Percentiles rank a stretch among this genome's conserved stretches.
Evolutionary conservation across 2,329 filamentous ascomycete genomes (phyloP).

Genomic region (Sarocladiaceae sp.): DNA sequence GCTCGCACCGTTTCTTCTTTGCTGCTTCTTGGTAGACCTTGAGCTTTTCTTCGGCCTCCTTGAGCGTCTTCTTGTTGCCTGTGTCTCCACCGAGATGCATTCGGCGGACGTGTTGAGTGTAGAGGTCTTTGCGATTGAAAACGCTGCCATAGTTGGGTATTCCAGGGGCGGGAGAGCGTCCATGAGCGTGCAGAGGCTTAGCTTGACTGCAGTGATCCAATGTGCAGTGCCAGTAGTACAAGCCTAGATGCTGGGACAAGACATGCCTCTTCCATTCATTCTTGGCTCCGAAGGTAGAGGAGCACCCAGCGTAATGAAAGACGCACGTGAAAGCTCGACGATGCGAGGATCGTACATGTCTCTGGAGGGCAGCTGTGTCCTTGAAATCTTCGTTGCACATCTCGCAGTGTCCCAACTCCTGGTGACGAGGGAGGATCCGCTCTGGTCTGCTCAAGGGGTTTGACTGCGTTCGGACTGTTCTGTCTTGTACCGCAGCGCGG

Average conservation of each 20-base stretch:
- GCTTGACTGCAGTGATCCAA: constrained; percentile 47
- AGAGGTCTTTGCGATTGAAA: constrained; percentile 91
- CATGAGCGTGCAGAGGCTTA: constrained; percentile 19
- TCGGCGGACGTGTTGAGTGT: constrained; percentile 79
- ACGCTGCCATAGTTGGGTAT: constrained; percentile 50
- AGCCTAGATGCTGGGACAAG: constrained; percentile 70
- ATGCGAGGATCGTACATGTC: not conserved
- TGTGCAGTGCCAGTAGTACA: constrained; percentile 72
- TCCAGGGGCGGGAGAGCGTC: constrained; percentile 14
- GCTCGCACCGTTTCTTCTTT: constrained; percentile 52
- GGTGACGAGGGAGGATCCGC: not conserved
- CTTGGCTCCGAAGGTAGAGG: constrained; percentile 69
- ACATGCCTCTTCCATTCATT: constrained; percentile 97
- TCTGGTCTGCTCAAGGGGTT: not conserved
- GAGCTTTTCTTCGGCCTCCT: constrained; percentile 50
- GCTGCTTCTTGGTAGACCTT: constrained; percentile 55
- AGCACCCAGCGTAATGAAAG: constrained; percentile 74
- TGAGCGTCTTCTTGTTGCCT: constrained; percentile 26
- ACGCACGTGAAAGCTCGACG: constrained; percentile 67
- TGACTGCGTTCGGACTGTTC: not conserved
- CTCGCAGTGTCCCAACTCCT: not conserved
- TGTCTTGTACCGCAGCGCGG: not conserved
- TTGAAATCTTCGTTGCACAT: not conserved
- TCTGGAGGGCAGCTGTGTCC: not conserved
- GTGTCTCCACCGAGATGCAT: constrained; percentile 65